Evolutionary conservation across 164 flowering plant species (phyloP), one percentile per base, ranked within the genome.

Genomic region (Vitis rupestris): DNA sequence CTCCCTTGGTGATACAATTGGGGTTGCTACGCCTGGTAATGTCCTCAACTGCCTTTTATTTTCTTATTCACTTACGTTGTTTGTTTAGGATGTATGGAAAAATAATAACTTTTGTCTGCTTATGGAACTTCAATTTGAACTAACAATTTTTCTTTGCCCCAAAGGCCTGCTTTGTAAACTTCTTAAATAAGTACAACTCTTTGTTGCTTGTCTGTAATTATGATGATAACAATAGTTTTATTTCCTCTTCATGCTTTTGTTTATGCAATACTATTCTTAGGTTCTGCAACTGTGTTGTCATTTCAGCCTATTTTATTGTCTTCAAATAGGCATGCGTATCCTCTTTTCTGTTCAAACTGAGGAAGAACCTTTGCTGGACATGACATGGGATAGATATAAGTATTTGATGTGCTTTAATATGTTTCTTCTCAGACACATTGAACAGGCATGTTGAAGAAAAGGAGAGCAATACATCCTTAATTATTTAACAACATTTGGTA

Each of bases 21-120:
- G 99, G 30, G 97, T 96, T 72, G 99, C 86, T 37, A 96, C 98
- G 55, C 99, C 99, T 68, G 99, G 99, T 96, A 89, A 75, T 74
- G 61, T 58, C 72, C 27, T 59, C 27, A 58, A 55, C 64, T 12
- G 10, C 16, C 6, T 59, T 14, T 55, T 56, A 13, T 47, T 3
- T 31, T 52, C 15, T 55, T 1, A 44, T 65, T 10, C 30, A 53
- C 16, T 62, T 56, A 51, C 2, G 30, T 4, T 48, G 37, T 10
- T 60, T 50, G 64, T 23, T 16, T 50, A 10, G 11, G 48, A 4
- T 13, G 11, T 15, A 55, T 15, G 19, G 2, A 44, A 51, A 10
- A 30, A 30, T 37, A 37, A 37, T 37, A 37, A 37, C 44, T 37
- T 37, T 37, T 37, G 44, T 37, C 7, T 37, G 44, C 44, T 37